Conservation (phyloP, 2,329 filamentous ascomycete species). For the Cadophora sp. region DNA sequence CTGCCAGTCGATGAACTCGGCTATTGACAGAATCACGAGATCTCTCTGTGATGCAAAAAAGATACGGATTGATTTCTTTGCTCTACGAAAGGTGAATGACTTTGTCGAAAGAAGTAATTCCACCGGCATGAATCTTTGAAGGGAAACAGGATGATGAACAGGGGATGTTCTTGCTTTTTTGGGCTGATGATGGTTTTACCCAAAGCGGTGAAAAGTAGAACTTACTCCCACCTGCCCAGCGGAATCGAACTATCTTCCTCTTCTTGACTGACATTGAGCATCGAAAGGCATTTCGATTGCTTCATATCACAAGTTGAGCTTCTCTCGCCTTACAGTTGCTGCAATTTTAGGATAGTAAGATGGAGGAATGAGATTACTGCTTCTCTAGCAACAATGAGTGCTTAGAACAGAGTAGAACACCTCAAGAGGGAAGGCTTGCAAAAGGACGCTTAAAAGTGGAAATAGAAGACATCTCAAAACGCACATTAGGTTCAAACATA, state of each 20-base stretch:
- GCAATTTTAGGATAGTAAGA: neutral
- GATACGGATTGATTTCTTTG: neutral
- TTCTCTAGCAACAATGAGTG: neutral
- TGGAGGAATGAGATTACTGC: neutral
- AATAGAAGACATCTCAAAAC: neutral
- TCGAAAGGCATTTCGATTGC: neutral
- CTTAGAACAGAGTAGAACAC: neutral
- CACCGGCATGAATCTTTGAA: neutral
- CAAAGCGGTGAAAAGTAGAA: neutral
- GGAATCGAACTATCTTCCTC: neutral
- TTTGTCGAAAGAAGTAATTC: neutral
- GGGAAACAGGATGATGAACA: neutral
- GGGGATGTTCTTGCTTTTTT: neutral
- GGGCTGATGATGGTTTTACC: neutral
- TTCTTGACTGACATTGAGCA: neutral
- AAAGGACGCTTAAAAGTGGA: neutral
- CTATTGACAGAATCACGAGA: conserved; percentile 8
- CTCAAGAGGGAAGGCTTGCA: neutral
- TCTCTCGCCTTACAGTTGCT: neutral
- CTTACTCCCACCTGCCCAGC: neutral
- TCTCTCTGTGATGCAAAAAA: neutral
- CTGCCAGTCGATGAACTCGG: conserved; percentile 10
- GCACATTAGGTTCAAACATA: neutral
- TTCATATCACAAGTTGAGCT: neutral
- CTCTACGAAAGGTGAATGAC: neutral